Evolutionary conservation across 2,329 filamentous ascomycete species (phyloP), one percentile per base, ranked within the genome.

Genomic region (Chaetomium sp.): DNA sequence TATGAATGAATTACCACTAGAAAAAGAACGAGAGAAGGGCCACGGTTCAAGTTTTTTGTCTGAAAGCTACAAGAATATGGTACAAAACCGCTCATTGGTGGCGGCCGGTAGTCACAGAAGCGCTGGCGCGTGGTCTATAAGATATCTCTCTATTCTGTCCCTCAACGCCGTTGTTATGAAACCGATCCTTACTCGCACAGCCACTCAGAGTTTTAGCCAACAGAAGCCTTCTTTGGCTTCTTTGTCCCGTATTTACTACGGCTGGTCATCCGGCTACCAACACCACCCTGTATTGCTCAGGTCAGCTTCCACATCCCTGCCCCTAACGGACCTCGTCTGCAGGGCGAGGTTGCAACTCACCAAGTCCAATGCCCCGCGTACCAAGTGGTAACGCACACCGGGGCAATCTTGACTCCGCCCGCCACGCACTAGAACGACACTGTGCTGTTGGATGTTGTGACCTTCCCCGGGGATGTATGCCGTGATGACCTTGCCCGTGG

Each of bases 391-490:
- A 69, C 91, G 86, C 74, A 99, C 94, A 85, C 94, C 94, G 59
- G 94, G 94, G 76, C 94, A 99, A 85, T 99, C 94, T 81, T 97
- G 94, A 62, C 84, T 85, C 70, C 94, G 81, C 2, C 94, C 94
- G 56, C 94, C 94, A 63, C 94, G 81, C n/a, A 99, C 91, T 63
- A 97, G 78, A 54, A 99, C 94, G 47, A 99, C 94, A 66, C 88
- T 95, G 78, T 99, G 95, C 80, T 97, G 94, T 79, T 97, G 92
- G 63, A 97, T 91, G 73, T 97, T 99, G 76, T 99, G 94, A 49
- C 94, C 92, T 81, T 97, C 92, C 52, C 94, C 94, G 37, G 91
- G 91, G 68, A 99, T 96, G 76, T 96, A 97, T 33, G 89, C 89
- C 57, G 90, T 96, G 60, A 99, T 79, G 57, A 95, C 81, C 69